A percentile compares a stretch with the other conserved stretches of the same genome.
phyloP scores from a whole-genome alignment of 352 stramenopile species.

The Pythium folliculosum region DNA sequence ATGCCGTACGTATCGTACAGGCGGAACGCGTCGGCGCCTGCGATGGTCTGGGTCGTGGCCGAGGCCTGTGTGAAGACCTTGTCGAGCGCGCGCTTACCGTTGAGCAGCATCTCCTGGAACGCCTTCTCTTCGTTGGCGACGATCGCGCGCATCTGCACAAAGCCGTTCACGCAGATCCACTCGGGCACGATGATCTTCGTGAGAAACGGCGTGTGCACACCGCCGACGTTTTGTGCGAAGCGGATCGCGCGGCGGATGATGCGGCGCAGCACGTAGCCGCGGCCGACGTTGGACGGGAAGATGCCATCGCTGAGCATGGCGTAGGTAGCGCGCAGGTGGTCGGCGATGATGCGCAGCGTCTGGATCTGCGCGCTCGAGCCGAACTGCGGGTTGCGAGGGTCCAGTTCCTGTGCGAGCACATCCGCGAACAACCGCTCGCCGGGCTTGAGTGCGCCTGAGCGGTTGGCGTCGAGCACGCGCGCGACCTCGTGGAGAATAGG shows the following conservation, averaged over 20 bases:
- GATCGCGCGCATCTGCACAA: constrained; percentile 66
- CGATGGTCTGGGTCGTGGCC: constrained; percentile 27
- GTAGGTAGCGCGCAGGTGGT: constrained; percentile 96
- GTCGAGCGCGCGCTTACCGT: constrained; percentile 61
- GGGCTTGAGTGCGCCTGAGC: neutral
- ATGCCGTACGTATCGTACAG: constrained; percentile 81
- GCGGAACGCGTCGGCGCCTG: constrained; percentile 60
- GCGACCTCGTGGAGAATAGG: constrained; percentile 76
- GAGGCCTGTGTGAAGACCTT: constrained; percentile 46
- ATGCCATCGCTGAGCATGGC: constrained; percentile 93
- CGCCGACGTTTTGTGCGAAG: constrained; percentile 55
- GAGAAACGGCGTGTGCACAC: constrained; percentile 55
- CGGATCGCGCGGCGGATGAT: constrained; percentile 91
- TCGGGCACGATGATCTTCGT: constrained; percentile 51
- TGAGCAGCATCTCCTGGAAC: constrained; percentile 72
- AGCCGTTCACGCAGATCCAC: constrained; percentile 38
- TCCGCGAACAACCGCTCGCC: constrained; percentile 33
- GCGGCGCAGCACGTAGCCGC: constrained; percentile 95
- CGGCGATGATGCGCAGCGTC: constrained; percentile 90
- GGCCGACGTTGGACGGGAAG: constrained; percentile 94
- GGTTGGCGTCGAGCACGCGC: constrained; percentile 43
- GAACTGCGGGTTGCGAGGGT: constrained; percentile 47
- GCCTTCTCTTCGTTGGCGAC: constrained; percentile 71
- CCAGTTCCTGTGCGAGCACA: constrained; percentile 46
- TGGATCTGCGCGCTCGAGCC: constrained; percentile 55